Evolutionary conservation across 2,329 filamentous ascomycete genomes (phyloP), one percentile per base, ranked within the genome.

Genomic region (Scedosporium boydii): DNA sequence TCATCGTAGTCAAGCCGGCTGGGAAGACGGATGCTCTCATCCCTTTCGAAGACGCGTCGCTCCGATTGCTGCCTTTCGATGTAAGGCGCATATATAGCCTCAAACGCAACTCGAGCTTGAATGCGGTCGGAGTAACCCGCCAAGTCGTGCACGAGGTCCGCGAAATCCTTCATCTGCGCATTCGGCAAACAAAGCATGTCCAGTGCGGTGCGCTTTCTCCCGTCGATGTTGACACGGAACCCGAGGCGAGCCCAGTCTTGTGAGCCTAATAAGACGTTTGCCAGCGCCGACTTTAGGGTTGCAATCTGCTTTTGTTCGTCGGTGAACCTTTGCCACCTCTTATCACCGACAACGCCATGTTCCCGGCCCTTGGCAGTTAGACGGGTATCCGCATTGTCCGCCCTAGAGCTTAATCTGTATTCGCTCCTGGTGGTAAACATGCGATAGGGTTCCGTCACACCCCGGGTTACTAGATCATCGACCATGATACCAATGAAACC

Each of bases 401-500:
- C 88, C 65, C 95, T 88, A 2, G 91, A 86, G 53, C 88, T 91
- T 83, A 99, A 93, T 65, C 95, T 90, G 75, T 96, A 99, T 77
- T 99, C 95, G 76, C 90, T 96, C 66, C 95, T 87, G 5, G 90
- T 90, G 2, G 95, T 99, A 78, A 99, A 99, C 93, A 99, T 98
- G 67, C 95, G 87, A 75, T 99, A 99, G 1, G 95, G 95, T 72
- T 99, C 95, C 2, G 90, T 93, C 34, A 99, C 95, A 58, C 95
- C 95, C 75, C 97, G 98, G 23, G 93, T 98, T 70, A 96, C 87
- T 44, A 99, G 85, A 72, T 99, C 95, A 74, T 99, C 95, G 69
- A 99, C 93, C 92, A 99, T 96, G 76, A 99, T 89, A 67, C 95
- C 95, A 70, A 99, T 98, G 74, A 97, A 99, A 12, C 91, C 92